phyloP scores from a whole-genome alignment of 345 rosid genomes.

The Abelmoschus esculentus region DNA sequence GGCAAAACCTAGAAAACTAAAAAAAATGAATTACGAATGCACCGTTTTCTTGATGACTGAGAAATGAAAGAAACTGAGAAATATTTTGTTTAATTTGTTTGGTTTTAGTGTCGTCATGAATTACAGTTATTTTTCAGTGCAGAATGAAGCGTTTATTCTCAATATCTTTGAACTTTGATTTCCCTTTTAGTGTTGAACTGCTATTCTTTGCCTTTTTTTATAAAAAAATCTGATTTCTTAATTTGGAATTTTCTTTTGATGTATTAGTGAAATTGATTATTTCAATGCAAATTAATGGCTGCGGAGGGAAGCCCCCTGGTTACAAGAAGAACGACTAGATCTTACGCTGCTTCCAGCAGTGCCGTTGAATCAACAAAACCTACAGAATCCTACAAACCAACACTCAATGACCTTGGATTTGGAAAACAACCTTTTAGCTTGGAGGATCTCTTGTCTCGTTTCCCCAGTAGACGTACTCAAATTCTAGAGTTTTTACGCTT shows the following conservation, averaged over 20 bases:
- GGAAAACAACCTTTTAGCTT: constrained; percentile 38
- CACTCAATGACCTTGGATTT: constrained; percentile 42
- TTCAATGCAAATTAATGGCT: constrained; percentile 18
- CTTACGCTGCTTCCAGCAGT: constrained; percentile 18
- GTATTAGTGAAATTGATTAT: not conserved
- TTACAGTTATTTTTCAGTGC: not conserved
- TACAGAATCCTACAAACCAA: constrained; percentile 29
- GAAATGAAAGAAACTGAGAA: too few relatives aligned
- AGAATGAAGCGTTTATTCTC: not conserved
- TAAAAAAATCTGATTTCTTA: not conserved
- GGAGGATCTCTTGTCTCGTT: constrained; percentile 45
- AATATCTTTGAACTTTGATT: not conserved
- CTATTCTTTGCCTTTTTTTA: not conserved
- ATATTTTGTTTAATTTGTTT: too few relatives aligned
- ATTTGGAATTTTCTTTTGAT: not conserved
- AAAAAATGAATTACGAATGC: too few relatives aligned
- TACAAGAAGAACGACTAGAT: constrained; percentile 45
- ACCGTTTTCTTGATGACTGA: not conserved
- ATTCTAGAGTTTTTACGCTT: constrained; percentile 49
- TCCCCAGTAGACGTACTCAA: constrained; percentile 56
- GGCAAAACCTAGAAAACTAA: too few relatives aligned
- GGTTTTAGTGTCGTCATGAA: not conserved
- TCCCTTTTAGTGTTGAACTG: not conserved
- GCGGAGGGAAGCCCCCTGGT: constrained; percentile 29
- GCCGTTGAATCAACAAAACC: constrained; percentile 26